Evolutionary conservation across 495 filamentous ascomycete species (phyloP).

Genomic region (Penicillium pulvis): DNA sequence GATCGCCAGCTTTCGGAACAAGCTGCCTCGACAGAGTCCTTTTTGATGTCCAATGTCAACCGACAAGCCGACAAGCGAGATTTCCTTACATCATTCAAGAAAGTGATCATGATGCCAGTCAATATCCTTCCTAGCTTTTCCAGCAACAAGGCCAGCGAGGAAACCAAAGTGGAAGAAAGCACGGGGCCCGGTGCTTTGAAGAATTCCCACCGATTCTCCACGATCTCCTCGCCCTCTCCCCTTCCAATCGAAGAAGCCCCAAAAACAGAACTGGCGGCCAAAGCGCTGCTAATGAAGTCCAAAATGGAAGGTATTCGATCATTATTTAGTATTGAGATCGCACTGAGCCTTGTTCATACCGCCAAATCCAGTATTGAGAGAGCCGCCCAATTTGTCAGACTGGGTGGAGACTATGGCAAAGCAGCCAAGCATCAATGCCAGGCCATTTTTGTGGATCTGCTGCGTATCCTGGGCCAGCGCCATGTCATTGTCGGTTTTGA

Average conservation of each 20-base stretch:
- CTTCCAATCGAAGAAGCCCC: constrained; percentile 64
- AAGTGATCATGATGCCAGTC: constrained; percentile 98
- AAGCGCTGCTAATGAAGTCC: constrained; percentile 94
- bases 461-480: constrained; percentile 79
- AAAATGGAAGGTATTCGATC: constrained; percentile 89
- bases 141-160: constrained; percentile 45
- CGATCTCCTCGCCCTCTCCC: constrained; percentile 49
- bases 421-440: constrained; percentile 91
- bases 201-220: constrained; percentile 55
- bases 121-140: constrained; percentile 77
- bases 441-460: constrained; percentile 79
- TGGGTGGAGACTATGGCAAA: constrained; percentile 76
- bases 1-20: constrained; percentile 89
- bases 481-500: constrained; percentile 92
- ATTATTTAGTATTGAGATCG: constrained; percentile 95
- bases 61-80: constrained; percentile 94
- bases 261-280: constrained; percentile 89
- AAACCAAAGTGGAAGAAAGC: constrained; percentile 36
- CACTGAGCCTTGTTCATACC: constrained; percentile 80
- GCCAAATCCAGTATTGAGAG: constrained; percentile 92
- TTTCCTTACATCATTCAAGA: constrained; percentile 95
- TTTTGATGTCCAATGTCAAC: constrained; percentile 92
- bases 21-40: constrained; percentile 87
- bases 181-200: constrained; percentile 41
- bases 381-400: constrained; percentile 74